Base-by-base conservation (phyloP, 192 early-diverging fungal genomes). In the Coemansia asiatica region DNA sequence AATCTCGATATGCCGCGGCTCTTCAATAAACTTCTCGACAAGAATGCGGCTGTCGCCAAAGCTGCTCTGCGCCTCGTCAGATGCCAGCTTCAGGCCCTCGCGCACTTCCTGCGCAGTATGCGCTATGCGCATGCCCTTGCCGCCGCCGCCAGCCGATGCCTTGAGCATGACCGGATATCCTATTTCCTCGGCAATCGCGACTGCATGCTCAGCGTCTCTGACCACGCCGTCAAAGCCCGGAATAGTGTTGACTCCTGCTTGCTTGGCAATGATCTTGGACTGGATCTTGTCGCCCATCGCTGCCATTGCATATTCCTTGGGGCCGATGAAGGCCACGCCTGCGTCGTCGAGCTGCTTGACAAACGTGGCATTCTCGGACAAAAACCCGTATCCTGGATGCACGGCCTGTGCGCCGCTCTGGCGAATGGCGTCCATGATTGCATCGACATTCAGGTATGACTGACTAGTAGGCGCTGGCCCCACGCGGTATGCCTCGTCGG, bases 331-430 rank as follows among this genome's bases (percentile, higher is more conserved):
- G 1, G 85, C 80, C 7, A 93, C 85, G 27, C 89, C 89, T 12
- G 83, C 85, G 2, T 85, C 77, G 23, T 92, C 88, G 26, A 96
- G 85, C 21, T 87, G 83, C 69, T 88, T 69, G 19, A 92, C 94
- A 88, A 98, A 96, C 31, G 70, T 33, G 2, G 86, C 68, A 73
- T 95, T 98, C 72, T 98, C 95, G n/a, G 89, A 91, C 59, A 98
- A 82, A 81, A 98, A 98, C 1, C 95, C 95, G 74, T 98, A 98
- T 3, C 90, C 94, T 0, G 95, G 95, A 66, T 98, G 95, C 47
- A 98, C 93, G 21, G 95, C 95, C 73, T 98, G 86, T 12, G 92
- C 90, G 7, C 91, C 91, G 53, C 91, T 90, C 27, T 81, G 44
- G 60, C 89, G 83, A 51, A 90, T 87, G 28, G 91, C 93, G 6